A percentile compares a stretch with the other conserved stretches of the same genome.
Evolutionary conservation across 441 rosid species (phyloP).

Genomic region (Erodium trifolium): DNA sequence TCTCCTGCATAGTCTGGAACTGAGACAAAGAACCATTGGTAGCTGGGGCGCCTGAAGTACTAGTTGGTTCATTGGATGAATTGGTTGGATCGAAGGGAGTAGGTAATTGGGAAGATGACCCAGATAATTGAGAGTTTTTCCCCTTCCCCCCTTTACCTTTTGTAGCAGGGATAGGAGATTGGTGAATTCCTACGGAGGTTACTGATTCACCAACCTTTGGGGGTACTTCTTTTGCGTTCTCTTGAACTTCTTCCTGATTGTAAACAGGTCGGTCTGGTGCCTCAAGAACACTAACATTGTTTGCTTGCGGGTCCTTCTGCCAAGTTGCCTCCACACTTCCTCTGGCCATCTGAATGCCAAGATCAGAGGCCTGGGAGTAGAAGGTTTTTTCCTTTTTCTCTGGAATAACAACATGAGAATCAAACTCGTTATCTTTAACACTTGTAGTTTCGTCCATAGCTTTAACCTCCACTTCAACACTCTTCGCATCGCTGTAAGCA

Average conservation of each 20-base stretch:
- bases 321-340: conserved; percentile 27
- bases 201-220: conserved; percentile 30
- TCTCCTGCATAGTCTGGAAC: conserved; percentile 32
- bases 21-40: conserved; percentile 32
- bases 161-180: conserved; percentile 25
- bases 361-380: conserved; percentile 45
- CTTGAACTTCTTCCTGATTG: conserved; percentile 19
- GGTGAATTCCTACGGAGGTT: conserved; percentile 19
- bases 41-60: conserved; percentile 31
- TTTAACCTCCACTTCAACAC: conserved; percentile 35
- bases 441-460: conserved; percentile 33
- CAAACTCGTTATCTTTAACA: conserved; percentile 27
- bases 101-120: conserved; percentile 31
- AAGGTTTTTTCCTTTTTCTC: conserved; percentile 42
- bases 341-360: conserved; percentile 42
- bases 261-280: conserved; percentile 21
- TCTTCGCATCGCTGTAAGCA: conserved; percentile 26
- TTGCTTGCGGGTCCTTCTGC: conserved; percentile 24
- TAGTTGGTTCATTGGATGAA: conserved; percentile 35
- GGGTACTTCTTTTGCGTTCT: conserved; percentile 24
- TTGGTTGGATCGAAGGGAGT: conserved; percentile 39
- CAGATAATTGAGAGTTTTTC: conserved; percentile 34
- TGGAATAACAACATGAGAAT: conserved; percentile 18
- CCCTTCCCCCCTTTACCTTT: conserved; percentile 38
- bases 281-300: conserved; percentile 23